phyloP scores from a whole-genome alignment of 495 filamentous ascomycete genomes.

The Neurospora discreta region DNA sequence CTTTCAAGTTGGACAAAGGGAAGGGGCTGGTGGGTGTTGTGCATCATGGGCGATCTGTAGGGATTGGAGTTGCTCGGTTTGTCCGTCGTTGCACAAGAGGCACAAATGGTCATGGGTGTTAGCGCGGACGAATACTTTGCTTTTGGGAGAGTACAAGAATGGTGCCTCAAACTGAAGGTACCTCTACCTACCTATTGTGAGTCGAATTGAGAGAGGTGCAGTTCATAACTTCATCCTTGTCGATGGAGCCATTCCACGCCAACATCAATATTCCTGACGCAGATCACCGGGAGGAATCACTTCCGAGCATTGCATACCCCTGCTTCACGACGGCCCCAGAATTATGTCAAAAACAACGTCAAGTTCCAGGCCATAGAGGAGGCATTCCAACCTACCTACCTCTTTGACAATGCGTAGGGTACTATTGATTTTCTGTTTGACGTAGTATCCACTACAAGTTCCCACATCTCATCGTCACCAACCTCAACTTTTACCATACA shows the following conservation, averaged over 20 bases:
- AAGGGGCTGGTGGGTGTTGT: background rate
- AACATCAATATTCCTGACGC: background rate
- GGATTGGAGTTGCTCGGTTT: background rate
- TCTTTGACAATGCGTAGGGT: background rate
- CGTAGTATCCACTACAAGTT: too few species aligned
- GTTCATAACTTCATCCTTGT: background rate
- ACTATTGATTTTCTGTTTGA: too few species aligned
- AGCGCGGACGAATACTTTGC: too few species aligned
- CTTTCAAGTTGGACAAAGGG: background rate
- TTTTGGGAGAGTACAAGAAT: too few species aligned
- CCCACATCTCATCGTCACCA: too few species aligned
- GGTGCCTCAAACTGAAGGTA: too few species aligned
- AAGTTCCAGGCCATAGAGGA: background rate
- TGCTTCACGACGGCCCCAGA: background rate
- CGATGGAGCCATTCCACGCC: background rate
- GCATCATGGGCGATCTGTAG: background rate
- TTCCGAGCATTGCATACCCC: background rate
- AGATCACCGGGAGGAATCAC: background rate
- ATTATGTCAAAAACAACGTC: background rate
- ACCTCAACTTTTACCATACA: background rate
- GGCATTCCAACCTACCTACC: background rate
- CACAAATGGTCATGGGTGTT: too few species aligned
- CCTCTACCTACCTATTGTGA: too few species aligned
- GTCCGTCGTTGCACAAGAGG: background rate
- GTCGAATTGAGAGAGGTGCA: background rate